Evolutionary conservation across 495 filamentous ascomycete species (phyloP).

Genomic region (Penicillium subrubescens): DNA sequence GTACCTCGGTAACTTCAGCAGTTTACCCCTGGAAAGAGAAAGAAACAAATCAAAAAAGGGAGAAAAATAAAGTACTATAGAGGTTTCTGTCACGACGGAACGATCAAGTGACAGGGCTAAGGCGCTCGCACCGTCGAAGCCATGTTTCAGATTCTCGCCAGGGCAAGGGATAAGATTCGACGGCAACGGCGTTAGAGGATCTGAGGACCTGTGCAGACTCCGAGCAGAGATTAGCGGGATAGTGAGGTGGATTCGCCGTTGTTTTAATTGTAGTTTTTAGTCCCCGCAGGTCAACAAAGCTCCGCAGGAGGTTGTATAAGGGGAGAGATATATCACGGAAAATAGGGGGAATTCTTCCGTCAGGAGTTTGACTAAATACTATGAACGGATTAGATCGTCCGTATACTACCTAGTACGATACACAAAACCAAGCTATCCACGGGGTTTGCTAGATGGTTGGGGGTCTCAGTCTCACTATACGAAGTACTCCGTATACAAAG

Average conservation of each 20-base stretch:
- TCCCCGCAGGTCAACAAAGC: neutral
- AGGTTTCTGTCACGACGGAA: neutral
- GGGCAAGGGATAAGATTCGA: conserved; percentile 12
- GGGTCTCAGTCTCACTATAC: neutral
- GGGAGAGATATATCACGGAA: neutral
- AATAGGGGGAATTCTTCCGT: neutral
- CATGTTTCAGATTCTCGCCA: conserved; percentile 28
- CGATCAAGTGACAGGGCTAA: conserved; percentile 13
- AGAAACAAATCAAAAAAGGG: neutral
- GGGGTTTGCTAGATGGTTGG: neutral
- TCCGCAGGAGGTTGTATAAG: neutral
- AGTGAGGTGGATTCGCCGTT: conserved; percentile 11
- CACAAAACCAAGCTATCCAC: neutral
- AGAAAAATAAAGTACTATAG: neutral
- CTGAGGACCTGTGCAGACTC: neutral
- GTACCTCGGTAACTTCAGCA: conserved; percentile 3
- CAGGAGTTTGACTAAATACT: neutral
- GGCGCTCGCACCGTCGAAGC: conserved; percentile 22
- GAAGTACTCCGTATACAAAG: neutral
- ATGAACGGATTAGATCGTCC: neutral
- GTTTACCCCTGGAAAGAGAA: conserved; percentile 4
- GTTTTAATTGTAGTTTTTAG: conserved; percentile 1
- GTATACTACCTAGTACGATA: neutral
- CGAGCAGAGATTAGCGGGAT: conserved; percentile 3
- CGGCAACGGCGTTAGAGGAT: conserved; percentile 18